Evolutionary conservation across 148 eudicot species (phyloP).

Genomic region (Rhododendron mucronatum): DNA sequence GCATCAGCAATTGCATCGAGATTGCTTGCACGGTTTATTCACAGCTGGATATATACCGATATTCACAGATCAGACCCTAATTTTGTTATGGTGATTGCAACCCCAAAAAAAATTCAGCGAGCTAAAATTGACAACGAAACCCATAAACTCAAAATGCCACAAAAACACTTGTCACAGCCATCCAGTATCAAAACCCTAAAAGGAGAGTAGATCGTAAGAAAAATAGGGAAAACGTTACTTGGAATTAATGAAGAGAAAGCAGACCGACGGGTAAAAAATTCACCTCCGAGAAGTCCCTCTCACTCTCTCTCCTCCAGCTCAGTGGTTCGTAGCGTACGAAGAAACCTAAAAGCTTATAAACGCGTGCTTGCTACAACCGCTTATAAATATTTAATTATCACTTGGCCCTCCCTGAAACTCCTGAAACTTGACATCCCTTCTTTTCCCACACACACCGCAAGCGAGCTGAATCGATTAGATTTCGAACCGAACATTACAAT

Average conservation of each 20-base stretch:
- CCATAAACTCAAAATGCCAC: background rate
- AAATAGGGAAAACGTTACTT: background rate
- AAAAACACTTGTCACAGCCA: background rate
- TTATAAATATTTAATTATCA: too few relatives aligned
- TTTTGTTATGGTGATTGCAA: background rate
- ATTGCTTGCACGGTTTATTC: background rate
- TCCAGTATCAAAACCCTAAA: background rate
- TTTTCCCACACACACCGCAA: too few relatives aligned
- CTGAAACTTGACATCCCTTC: too few relatives aligned
- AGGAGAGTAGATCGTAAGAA: background rate
- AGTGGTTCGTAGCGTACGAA: background rate
- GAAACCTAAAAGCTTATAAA: too few relatives aligned
- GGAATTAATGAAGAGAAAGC: background rate
- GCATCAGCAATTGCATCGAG: too few relatives aligned
- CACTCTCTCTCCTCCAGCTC: background rate
- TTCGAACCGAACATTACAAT: too few relatives aligned
- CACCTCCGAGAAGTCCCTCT: background rate
- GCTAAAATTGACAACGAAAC: background rate
- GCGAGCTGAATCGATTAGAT: too few relatives aligned
- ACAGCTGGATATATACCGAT: background rate
- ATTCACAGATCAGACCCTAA: background rate
- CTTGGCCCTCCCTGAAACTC: too few relatives aligned
- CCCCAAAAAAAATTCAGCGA: background rate
- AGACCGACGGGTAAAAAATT: background rate
- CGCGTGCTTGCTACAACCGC: too few relatives aligned